Evolutionary conservation across 441 rosid species (phyloP), one percentile per base, ranked within the genome.

Genomic region (Aquilaria agallochum): DNA sequence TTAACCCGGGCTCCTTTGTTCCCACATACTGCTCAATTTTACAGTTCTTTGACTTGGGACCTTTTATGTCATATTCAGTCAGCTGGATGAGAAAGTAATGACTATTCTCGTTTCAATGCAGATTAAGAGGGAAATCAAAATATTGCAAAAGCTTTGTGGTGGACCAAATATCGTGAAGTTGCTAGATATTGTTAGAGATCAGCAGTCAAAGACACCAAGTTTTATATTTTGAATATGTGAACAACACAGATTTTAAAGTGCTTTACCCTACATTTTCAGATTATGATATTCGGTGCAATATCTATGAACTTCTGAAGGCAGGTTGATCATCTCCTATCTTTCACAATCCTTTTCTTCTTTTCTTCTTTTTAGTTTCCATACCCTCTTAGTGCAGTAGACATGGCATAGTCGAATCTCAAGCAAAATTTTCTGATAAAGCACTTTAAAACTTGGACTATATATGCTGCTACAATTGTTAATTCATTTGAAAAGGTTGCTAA

Each of bases 81-180:
- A 8, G 5, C 7, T 2, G 42, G 42, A 36, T 36, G 42, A 36
- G 42, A 36, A 36, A 36, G 3, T 36, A 36, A 36, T 2, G 42
- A 36, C 5, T 36, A 36, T 40, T 52, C 44, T 61, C 36, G 14
- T 58, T 1, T 46, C 50, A 59, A 31, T 73, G 82, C 92, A 91
- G 99, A 95, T 95, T 67, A 95, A 86, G 80, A 86, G 99, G 79
- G 99, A 91, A 86, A 91, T 95, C 57, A 95, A 95, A 71, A 95
- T 95, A 75, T 77, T 94, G 71, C 96, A 94, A 81, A 94, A 94
- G 76, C 99, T 95, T 12, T 95, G 97, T 50, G 99, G 99, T 32
- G 99, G 99, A 49, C 99, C 99, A 5, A 95, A 95, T 80, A 81
- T 95, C 61, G 84, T 94, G 64, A 89, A 89, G 80, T 71, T 94